Evolutionary conservation across 2,329 filamentous ascomycete genomes (phyloP).

Genomic region (Trichoderma arundinaceum): DNA sequence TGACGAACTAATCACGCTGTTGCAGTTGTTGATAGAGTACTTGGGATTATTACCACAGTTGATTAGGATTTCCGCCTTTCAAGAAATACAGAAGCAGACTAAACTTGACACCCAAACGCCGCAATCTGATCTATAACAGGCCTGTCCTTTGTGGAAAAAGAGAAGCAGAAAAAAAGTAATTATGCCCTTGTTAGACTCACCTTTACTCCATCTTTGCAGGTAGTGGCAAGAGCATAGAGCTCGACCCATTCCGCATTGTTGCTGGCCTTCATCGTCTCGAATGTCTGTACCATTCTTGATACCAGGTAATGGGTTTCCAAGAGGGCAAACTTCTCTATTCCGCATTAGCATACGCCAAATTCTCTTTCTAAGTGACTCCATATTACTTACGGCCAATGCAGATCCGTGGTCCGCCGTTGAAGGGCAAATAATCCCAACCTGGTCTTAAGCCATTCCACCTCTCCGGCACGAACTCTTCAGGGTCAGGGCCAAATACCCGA

Average conservation of each 20-base stretch:
- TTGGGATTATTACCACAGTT: too few species aligned
- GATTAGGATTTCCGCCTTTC: too few species aligned
- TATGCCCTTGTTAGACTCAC: conserved; percentile 30
- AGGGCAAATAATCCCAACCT: conserved; percentile 53
- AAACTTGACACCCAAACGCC: too few species aligned
- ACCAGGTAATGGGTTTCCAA: conserved; percentile 45
- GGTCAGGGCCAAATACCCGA: conserved; percentile 47
- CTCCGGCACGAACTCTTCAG: conserved; percentile 49
- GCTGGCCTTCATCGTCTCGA: conserved; percentile 38
- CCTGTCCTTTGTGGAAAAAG: neutral
- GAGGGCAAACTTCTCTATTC: conserved; percentile 45
- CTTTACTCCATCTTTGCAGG: conserved; percentile 43
- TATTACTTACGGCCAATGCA: conserved; percentile 50
- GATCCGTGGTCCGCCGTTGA: conserved; percentile 53
- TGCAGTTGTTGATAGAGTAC: too few species aligned
- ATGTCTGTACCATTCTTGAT: conserved; percentile 45
- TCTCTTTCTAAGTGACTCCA: too few species aligned
- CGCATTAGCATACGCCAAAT: conserved; percentile 21
- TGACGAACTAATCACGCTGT: too few species aligned
- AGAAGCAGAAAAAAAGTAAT: neutral
- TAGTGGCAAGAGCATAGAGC: conserved; percentile 44
- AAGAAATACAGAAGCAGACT: neutral
- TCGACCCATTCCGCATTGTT: conserved; percentile 44
- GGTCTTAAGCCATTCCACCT: conserved; percentile 48
- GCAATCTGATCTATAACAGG: too few species aligned